Evolutionary conservation across 768 basidiomycete genomes (phyloP), one percentile per base, ranked within the genome.

Genomic region (Porpolomopsis calyptriformis): DNA sequence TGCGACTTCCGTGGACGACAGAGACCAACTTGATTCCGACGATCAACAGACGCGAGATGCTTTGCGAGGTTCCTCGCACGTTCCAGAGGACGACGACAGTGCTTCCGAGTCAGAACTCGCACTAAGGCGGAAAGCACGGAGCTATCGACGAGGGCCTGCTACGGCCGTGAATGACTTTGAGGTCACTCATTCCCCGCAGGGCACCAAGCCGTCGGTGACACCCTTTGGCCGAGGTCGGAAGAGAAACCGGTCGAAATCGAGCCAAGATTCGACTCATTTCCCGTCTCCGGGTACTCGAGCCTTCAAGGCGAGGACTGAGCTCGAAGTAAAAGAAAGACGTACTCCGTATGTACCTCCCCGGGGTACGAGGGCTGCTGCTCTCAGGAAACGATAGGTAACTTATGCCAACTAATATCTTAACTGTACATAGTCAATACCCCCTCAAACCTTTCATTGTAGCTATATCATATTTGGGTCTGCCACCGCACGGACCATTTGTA

Each of bases 401-500:
- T 31, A 22, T 34, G 10, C 6, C 8, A 3, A 20, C 12, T 14
- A 37, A 35, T 46, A 23, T 25, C n/a, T n/a, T n/a, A n/a, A n/a
- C n/a, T n/a, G n/a, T n/a, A n/a, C n/a, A n/a, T n/a, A n/a, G n/a
- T n/a, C n/a, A n/a, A n/a, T n/a, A n/a, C n/a, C n/a, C n/a, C n/a
- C n/a, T n/a, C n/a, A n/a, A n/a, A n/a, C n/a, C n/a, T n/a, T n/a
- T n/a, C n/a, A n/a, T n/a, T n/a, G n/a, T n/a, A n/a, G n/a, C n/a
- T n/a, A n/a, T n/a, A n/a, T n/a, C n/a, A n/a, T n/a, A n/a, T n/a
- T n/a, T n/a, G n/a, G n/a, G n/a, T 38, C 10, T 5, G 45, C 45
- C 45, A 38, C 45, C 45, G 45, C 45, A 46, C 45, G 23, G 24
- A 31, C 45, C 46, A 25, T 40, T 19, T 19, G 39, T 31, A 47